These are phyloP conservation scores for Alnus rubra DNA, from an alignment of 306 rosid genomes.

Conservation along the genomic window DNA sequence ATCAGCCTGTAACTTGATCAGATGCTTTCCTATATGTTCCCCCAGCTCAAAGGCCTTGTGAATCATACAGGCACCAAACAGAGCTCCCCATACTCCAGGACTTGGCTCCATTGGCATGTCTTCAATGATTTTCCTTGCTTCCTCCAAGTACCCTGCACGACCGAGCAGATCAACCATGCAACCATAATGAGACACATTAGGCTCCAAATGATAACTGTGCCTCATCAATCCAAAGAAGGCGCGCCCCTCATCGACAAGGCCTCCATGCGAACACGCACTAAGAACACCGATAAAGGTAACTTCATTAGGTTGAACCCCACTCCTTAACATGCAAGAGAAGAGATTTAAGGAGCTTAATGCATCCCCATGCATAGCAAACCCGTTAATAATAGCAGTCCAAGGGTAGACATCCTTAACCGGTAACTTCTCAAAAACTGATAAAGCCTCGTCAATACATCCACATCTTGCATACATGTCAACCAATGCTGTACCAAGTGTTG, in stretches of 20 bases:
- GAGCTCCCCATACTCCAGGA: slow-evolving; percentile 36
- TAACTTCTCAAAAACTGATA: slow-evolving; percentile 35
- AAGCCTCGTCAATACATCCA: slow-evolving; percentile 41
- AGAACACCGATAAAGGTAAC: slow-evolving; percentile 42
- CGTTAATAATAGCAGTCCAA: slow-evolving; percentile 45
- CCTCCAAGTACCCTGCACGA: slow-evolving; percentile 47
- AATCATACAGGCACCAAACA: slow-evolving; percentile 43
- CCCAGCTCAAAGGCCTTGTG: slow-evolving; percentile 44
- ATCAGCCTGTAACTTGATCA: slow-evolving; percentile 33
- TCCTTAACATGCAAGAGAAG: slow-evolving; percentile 39
- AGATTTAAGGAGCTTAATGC: slow-evolving; percentile 31
- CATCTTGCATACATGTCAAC: slow-evolving; percentile 52
- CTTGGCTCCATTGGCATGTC: slow-evolving; percentile 49
- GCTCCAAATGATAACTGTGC: slow-evolving; percentile 35
- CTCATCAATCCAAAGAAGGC: slow-evolving; percentile 36
- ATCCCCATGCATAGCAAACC: slow-evolving; percentile 41
- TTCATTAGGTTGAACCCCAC: slow-evolving; percentile 43
- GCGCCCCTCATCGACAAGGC: slow-evolving; percentile 41
- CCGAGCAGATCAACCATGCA: slow-evolving; percentile 53
- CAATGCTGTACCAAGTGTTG: slow-evolving; percentile 35
- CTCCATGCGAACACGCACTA: slow-evolving; percentile 49
- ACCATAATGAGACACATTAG: slow-evolving; percentile 47
- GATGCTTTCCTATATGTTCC: slow-evolving; percentile 33
- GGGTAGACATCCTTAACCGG: slow-evolving; percentile 38
- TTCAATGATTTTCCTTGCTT: slow-evolving; percentile 39